phyloP scores from a whole-genome alignment of 2,329 filamentous ascomycete genomes.

The Calonectria henricotiae region DNA sequence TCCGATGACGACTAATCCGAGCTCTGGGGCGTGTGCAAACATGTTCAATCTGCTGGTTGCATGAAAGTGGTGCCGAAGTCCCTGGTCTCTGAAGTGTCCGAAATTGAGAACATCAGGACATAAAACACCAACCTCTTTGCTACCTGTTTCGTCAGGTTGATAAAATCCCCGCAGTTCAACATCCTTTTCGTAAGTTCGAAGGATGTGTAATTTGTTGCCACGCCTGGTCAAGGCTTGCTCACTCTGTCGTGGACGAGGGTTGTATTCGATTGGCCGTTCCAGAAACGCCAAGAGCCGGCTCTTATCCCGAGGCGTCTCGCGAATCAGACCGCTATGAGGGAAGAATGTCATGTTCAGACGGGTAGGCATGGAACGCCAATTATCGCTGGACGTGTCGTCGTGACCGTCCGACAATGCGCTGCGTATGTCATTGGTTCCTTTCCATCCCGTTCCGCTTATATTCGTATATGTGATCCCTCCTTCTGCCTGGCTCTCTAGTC shows the following conservation, averaged over 20 bases:
- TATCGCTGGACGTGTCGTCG: neutral
- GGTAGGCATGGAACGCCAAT: slow-evolving; percentile 10
- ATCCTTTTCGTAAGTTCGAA: slow-evolving; percentile 68
- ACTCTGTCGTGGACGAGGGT: slow-evolving; percentile 34
- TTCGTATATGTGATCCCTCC: neutral
- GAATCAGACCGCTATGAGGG: slow-evolving; percentile 54
- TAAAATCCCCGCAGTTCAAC: slow-evolving; percentile 64
- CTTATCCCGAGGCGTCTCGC: slow-evolving; percentile 40
- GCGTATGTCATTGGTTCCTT: neutral
- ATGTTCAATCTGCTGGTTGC: slow-evolving; percentile 69
- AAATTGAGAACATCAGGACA: slow-evolving; percentile 55
- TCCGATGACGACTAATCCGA: slow-evolving; percentile 79
- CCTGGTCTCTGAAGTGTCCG: slow-evolving; percentile 46
- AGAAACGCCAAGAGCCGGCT: slow-evolving; percentile 47
- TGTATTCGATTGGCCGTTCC: slow-evolving; percentile 38
- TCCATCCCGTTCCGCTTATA: neutral
- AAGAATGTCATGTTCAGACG: slow-evolving; percentile 58
- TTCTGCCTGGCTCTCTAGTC: neutral
- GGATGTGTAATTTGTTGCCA: slow-evolving; percentile 54
- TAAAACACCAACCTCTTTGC: slow-evolving; percentile 53
- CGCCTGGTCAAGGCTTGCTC: slow-evolving; percentile 37
- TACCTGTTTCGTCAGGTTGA: slow-evolving; percentile 42
- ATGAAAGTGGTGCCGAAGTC: slow-evolving; percentile 52
- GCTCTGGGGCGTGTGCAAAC: slow-evolving; percentile 76
- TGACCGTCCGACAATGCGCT: neutral